Evolutionary conservation across 2,329 filamentous ascomycete genomes (phyloP), one percentile per base, ranked within the genome.

Genomic region (Helotiales sp.): DNA sequence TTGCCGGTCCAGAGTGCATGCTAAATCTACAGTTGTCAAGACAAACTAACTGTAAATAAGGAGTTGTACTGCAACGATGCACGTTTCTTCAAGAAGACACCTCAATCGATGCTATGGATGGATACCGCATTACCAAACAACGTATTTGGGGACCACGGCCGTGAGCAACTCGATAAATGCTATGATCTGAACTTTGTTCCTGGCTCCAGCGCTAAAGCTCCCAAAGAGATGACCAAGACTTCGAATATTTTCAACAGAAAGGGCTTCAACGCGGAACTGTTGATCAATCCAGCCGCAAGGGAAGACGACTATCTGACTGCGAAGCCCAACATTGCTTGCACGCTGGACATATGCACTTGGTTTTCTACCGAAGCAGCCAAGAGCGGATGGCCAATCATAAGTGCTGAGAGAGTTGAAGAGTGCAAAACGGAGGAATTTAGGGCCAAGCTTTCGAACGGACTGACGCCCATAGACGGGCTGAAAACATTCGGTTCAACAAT

Each of bases 351-450:
- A 8, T 58, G 54, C n/a, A 40, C 32, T 7, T 58, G 54, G 32
- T 58, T 58, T 32, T 34, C 20, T 58, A 4, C 26, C 2, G 6
- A 3, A 24, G 30, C 54, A 3, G 10, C 10, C 8, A 8, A 6
- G 3, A 22, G 32, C 15, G 54, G 54, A 24, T 58, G 54, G 54
- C 32, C 54, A 7, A 58, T 22, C 11, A 15, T 58, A 37, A 24
- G n/a, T 58, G 22, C 26, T 11, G 17, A 40, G 30, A 58, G 54
- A 40, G n/a, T 58, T 24, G 54, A 58, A 15, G 22, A n/a, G 5
- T 58, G 54, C 20, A 58, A 58, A 40, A 58, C 54, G 22, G 54
- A 58, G 6, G 54, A 58, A 7, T 58, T 58, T n/a, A 58, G 24
- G 37, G 54, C 54, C 5, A 40, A 24, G n/a, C 32, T 58, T 6